Percentiles rank a stretch among this genome's conserved stretches.
Evolutionary conservation across 2,329 filamentous ascomycete genomes (phyloP).

Genomic region (Sarocladiaceae sp.): DNA sequence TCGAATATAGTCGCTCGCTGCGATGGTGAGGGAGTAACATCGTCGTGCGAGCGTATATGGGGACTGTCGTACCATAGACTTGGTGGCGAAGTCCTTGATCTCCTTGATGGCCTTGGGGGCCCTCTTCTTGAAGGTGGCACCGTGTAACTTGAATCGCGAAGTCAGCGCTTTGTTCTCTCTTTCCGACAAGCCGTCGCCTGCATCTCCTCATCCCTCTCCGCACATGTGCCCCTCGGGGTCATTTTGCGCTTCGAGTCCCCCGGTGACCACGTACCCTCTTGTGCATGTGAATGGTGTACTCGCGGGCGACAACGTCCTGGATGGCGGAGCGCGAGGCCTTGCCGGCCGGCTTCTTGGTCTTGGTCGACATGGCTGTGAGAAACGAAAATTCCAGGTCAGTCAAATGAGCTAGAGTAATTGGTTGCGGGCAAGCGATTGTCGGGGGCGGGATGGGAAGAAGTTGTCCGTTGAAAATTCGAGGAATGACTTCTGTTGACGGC

Average conservation of each 20-base stretch:
- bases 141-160: slow-evolving; percentile 69
- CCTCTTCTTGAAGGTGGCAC: slow-evolving; percentile 99
- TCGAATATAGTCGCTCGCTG: not conserved
- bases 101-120: slow-evolving; percentile 98
- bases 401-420: slow-evolving; percentile 21
- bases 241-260: slow-evolving; percentile 6
- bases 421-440: slow-evolving; percentile 16
- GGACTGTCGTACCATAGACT: slow-evolving; percentile 79
- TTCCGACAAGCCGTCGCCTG: slow-evolving; percentile 2
- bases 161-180: slow-evolving; percentile 11
- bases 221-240: slow-evolving; percentile 2
- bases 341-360: slow-evolving; percentile 31
- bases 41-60: not conserved
- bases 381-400: slow-evolving; percentile 10
- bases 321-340: slow-evolving; percentile 77
- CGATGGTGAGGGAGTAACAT: not conserved
- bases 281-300: slow-evolving; percentile 99
- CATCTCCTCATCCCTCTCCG: slow-evolving; percentile 15
- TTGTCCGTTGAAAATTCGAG: not conserved
- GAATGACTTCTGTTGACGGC: slow-evolving; percentile 4
- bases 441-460: slow-evolving; percentile 5
- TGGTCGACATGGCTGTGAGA: slow-evolving; percentile 35
- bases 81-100: slow-evolving; percentile 88
- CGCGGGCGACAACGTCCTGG: slow-evolving; percentile 96
- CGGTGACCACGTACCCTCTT: slow-evolving; percentile 57